These are phyloP conservation scores for Kalmanozyma brasiliensis DNA, from an alignment of 1,284 basidiomycete species.

Conservation along the genomic window DNA sequence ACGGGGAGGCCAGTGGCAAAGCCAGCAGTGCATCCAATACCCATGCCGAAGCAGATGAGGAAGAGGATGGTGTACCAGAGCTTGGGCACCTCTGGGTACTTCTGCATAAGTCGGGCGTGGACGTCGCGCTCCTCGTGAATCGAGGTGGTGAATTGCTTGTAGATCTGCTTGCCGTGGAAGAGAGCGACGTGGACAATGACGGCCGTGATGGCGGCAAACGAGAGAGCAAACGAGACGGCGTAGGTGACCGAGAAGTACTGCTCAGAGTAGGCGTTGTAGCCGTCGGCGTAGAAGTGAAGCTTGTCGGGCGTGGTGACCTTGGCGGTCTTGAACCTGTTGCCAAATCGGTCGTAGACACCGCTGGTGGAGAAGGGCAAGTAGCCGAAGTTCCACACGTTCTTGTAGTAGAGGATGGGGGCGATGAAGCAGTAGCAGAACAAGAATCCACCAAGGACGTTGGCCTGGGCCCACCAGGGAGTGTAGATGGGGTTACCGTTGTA, in stretches of 20 bases:
- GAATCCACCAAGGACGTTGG: slow-evolving; percentile 52
- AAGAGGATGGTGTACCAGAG: slow-evolving; percentile 73
- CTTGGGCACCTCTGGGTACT: slow-evolving; percentile 79
- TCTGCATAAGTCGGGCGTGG: slow-evolving; percentile 84
- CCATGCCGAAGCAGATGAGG: slow-evolving; percentile 74
- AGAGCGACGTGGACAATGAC: slow-evolving; percentile 75
- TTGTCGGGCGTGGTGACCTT: slow-evolving; percentile 39
- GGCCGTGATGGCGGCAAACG: slow-evolving; percentile 79
- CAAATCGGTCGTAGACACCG: slow-evolving; percentile 57
- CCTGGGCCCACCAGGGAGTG: slow-evolving; percentile 56
- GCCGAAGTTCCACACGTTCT: slow-evolving; percentile 55
- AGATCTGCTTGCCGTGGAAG: slow-evolving; percentile 60
- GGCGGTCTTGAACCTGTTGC: slow-evolving; percentile 41
- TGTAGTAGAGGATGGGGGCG: slow-evolving; percentile 60
- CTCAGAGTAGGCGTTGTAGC: slow-evolving; percentile 60
- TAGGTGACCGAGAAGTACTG: slow-evolving; percentile 75
- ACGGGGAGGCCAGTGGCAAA: slow-evolving; percentile 79
- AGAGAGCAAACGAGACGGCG: slow-evolving; percentile 72
- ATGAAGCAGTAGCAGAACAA: slow-evolving; percentile 57
- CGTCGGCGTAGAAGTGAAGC: slow-evolving; percentile 40
- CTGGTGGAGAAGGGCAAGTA: slow-evolving; percentile 57
- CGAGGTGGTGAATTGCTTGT: slow-evolving; percentile 41
- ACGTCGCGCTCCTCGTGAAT: slow-evolving; percentile 79
- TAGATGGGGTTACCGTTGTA: slow-evolving; percentile 52
- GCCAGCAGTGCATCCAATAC: slow-evolving; percentile 76